phyloP scores from a whole-genome alignment of 2,329 filamentous ascomycete species.

The Dothistroma septosporum region DNA sequence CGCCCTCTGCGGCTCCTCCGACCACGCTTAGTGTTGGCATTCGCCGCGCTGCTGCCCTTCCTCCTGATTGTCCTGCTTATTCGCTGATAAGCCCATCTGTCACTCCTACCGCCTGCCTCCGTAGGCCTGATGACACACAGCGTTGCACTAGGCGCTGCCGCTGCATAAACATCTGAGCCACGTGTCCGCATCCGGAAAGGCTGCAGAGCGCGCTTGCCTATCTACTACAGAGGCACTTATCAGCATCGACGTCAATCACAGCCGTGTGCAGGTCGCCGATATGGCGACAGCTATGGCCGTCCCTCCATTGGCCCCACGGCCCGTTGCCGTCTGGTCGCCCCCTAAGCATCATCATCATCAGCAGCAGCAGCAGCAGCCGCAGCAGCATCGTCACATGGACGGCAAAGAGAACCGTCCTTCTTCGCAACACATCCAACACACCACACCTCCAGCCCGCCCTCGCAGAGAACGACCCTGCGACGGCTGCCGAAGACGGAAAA shows the following conservation, averaged over 20 bases:
- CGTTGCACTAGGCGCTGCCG: constrained; percentile 10
- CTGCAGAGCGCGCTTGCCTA: constrained; percentile 14
- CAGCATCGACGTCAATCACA: constrained; percentile 18
- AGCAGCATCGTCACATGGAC: constrained; percentile 36
- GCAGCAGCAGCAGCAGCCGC: too few species aligned
- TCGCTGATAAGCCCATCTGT: constrained; percentile 21
- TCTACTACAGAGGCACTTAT: constrained; percentile 17
- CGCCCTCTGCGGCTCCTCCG: constrained; percentile 29
- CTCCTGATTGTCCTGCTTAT: constrained; percentile 15
- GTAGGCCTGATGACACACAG: constrained; percentile 15
- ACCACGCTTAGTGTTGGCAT: constrained; percentile 23
- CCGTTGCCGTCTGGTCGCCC: constrained; percentile 45
- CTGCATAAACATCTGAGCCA: constrained; percentile 15
- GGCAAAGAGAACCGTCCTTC: constrained; percentile 42
- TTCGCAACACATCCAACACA: constrained; percentile 32
- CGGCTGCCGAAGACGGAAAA: constrained; percentile 68
- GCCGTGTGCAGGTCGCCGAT: constrained; percentile 16
- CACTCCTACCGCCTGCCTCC: constrained; percentile 3
- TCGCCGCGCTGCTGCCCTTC: constrained; percentile 10
- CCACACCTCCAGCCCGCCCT: constrained; percentile 23
- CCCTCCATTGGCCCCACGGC: constrained; percentile 45
- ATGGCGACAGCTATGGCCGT: constrained; percentile 49
- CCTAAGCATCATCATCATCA: constrained; percentile 28
- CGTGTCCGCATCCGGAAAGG: constrained; percentile 10
- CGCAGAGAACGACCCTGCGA: constrained; percentile 54